Conservation (phyloP, 1,139 yeast species). For the Lodderomyces pseudojiufengensis region DNA sequence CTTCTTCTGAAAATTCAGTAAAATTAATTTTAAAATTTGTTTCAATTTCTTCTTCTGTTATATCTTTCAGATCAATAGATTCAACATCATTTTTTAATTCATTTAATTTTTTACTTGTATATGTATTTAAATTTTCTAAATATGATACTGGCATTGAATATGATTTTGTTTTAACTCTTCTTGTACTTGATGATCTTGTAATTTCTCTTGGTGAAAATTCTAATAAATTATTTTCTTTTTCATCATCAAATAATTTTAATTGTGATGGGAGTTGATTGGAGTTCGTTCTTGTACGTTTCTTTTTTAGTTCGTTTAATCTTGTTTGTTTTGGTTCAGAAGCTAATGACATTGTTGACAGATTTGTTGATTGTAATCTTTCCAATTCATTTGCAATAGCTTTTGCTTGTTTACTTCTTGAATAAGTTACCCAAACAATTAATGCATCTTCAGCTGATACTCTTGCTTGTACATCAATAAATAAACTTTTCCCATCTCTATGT, state of each 20-base stretch:
- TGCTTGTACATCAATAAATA: slow-evolving; percentile 75
- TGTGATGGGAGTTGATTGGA: slow-evolving; percentile 50
- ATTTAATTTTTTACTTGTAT: slow-evolving; percentile 1
- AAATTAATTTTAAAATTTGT: slow-evolving; percentile 2
- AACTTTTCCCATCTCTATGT: slow-evolving; percentile 64
- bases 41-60: slow-evolving; percentile 2
- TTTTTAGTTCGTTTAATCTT: background rate
- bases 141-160: slow-evolving; percentile 22
- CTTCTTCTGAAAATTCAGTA: slow-evolving; percentile 32
- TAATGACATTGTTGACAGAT: slow-evolving; percentile 15
- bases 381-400: slow-evolving; percentile 22
- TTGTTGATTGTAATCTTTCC: slow-evolving; percentile 23
- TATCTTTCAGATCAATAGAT: slow-evolving; percentile 6
- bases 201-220: slow-evolving; percentile 35
- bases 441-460: slow-evolving; percentile 62
- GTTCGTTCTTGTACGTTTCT: slow-evolving; percentile 12
- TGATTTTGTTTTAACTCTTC: slow-evolving; percentile 27
- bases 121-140: slow-evolving; percentile 7
- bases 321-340: slow-evolving; percentile 14
- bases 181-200: slow-evolving; percentile 35
- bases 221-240: slow-evolving; percentile 27
- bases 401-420: slow-evolving; percentile 47
- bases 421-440: slow-evolving; percentile 82
- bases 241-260: slow-evolving; percentile 44
- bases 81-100: slow-evolving; percentile 1